Conservation (phyloP, 164 flowering plant species). For the Vitis amurensis region DNA sequence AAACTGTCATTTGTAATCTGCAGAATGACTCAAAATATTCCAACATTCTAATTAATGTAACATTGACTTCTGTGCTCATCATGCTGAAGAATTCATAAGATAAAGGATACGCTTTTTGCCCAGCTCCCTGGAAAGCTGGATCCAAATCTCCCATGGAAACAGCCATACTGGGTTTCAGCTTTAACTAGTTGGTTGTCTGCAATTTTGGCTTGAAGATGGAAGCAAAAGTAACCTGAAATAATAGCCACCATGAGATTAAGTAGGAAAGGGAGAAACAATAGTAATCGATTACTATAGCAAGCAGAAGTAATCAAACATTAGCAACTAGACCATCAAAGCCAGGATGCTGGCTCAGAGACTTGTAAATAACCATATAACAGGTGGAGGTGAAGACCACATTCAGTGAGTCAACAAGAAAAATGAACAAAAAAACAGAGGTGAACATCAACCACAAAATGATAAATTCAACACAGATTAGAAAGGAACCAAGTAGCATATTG, state of each 20-base stretch:
- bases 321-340: not conserved
- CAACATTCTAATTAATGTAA: too few species aligned
- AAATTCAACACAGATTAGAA: too few species aligned
- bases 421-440: not conserved
- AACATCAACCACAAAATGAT: too few species aligned
- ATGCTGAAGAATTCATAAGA: conserved; percentile 2
- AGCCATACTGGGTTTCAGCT: conserved; percentile 52
- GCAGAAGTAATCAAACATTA: not conserved
- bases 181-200: conserved; percentile 14
- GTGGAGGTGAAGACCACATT: not conserved
- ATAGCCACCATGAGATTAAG: conserved; percentile 3
- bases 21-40: too few species aligned
- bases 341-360: conserved; percentile 4
- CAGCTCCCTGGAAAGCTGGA: conserved; percentile 93
- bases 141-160: conserved; percentile 95
- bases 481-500: too few species aligned
- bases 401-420: not conserved
- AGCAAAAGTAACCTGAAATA: conserved; percentile 31
- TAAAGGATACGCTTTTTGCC: conserved; percentile 80
- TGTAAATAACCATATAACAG: not conserved
- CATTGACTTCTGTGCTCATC: too few species aligned
- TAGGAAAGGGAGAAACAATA: not conserved
- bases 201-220: conserved; percentile 15
- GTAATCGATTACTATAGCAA: not conserved
- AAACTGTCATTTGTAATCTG: too few species aligned